Conservation (phyloP, 495 filamentous ascomycete species). For the Neurospora sp. region DNA sequence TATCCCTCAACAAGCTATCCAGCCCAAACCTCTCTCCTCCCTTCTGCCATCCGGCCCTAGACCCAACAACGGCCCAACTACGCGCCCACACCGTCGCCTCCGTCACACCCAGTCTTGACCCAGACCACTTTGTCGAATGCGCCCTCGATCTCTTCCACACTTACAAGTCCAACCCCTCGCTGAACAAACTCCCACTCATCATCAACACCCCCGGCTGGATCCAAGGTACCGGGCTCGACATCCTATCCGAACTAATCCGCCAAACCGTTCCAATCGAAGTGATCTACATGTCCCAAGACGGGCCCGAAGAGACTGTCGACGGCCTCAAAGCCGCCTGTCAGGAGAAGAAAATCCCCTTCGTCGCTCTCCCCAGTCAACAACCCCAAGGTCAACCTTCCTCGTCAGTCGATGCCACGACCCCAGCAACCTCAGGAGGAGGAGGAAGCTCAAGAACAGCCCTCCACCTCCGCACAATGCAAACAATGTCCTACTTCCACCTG, state of each 20-base stretch:
- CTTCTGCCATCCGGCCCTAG: constrained; percentile 55
- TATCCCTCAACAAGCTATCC: constrained; percentile 58
- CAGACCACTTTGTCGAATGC: constrained; percentile 58
- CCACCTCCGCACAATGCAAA: constrained; percentile 69
- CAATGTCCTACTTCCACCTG: constrained; percentile 68
- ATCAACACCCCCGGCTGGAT: constrained; percentile 83
- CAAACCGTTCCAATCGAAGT: constrained; percentile 44
- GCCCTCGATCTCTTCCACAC: constrained; percentile 55
- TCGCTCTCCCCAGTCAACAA: constrained; percentile 44
- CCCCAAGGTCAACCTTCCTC: background rate
- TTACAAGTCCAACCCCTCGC: constrained; percentile 38
- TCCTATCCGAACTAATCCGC: constrained; percentile 53
- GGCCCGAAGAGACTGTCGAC: constrained; percentile 53
- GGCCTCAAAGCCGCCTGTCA: constrained; percentile 35
- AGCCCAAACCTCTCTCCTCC: constrained; percentile 61
- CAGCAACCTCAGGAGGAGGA: constrained; percentile 5
- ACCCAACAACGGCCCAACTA: constrained; percentile 17
- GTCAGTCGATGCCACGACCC: constrained; percentile 46
- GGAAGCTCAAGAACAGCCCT: constrained; percentile 47
- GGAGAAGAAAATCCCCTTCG: constrained; percentile 18
- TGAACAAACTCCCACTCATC: constrained; percentile 47
- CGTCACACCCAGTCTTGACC: constrained; percentile 56
- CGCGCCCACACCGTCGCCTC: constrained; percentile 66
- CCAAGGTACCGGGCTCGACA: constrained; percentile 61
- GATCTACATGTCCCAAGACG: constrained; percentile 65